These are phyloP conservation scores for Xylariomycetidae sp. DNA, from an alignment of 2,329 filamentous ascomycete genomes.

Conservation along the genomic window DNA sequence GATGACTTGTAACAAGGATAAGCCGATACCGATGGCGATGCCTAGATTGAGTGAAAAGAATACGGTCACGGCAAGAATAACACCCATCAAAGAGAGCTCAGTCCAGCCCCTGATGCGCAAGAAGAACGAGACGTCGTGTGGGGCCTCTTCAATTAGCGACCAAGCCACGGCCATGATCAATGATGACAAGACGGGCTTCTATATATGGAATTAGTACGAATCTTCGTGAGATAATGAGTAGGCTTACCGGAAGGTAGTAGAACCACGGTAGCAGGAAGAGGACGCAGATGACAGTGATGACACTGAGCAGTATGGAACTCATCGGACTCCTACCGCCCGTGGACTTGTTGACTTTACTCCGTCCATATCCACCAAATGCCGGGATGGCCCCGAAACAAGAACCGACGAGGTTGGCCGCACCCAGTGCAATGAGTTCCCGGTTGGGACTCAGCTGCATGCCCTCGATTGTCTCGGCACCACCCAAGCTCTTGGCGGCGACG, in stretches of 20 bases:
- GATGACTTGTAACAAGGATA: conserved; percentile 86
- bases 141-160: conserved; percentile 91
- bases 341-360: conserved; percentile 90
- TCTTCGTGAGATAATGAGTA: not conserved
- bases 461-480: conserved; percentile 64
- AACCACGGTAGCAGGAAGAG: conserved; percentile 84
- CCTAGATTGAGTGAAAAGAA: conserved; percentile 93
- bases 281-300: conserved; percentile 78
- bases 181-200: conserved; percentile 89
- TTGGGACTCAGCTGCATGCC: conserved; percentile 85
- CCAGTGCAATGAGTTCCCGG: conserved; percentile 86
- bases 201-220: conserved; percentile 1
- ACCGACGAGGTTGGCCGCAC: conserved; percentile 84
- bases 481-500: conserved; percentile 88
- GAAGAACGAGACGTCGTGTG: conserved; percentile 90
- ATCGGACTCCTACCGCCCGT: conserved; percentile 92
- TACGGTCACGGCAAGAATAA: conserved; percentile 88
- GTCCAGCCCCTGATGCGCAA: conserved; percentile 77
- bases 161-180: conserved; percentile 96
- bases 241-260: conserved; percentile 85
- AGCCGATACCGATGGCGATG: conserved; percentile 87
- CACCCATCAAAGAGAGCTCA: conserved; percentile 79
- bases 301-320: conserved; percentile 81
- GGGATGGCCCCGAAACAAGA: conserved; percentile 90
- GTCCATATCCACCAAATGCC: conserved; percentile 91